Evolutionary conservation across 495 filamentous ascomycete genomes (phyloP).

Genomic region (Neurospora sp.): DNA sequence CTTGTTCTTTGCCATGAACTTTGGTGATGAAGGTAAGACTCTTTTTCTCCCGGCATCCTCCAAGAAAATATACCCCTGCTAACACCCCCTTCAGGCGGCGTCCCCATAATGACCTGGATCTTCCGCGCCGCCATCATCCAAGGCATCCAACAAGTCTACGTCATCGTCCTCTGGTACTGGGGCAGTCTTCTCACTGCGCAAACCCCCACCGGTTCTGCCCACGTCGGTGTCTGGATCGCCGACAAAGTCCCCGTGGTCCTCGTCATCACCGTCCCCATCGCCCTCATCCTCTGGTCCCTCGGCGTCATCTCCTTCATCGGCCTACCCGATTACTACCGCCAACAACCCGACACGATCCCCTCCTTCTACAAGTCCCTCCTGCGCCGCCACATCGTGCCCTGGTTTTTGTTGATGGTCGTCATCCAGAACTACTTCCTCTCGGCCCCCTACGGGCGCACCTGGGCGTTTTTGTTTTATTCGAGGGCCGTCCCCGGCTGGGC

Average conservation of each 20-base stretch:
- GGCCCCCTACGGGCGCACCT: conserved; percentile 49
- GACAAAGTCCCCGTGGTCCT: conserved; percentile 28
- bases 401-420: conserved; percentile 49
- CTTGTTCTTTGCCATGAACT: conserved; percentile 57
- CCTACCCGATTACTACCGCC: conserved; percentile 56
- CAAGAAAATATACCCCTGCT: neutral
- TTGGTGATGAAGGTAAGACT: conserved; percentile 43
- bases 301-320: conserved; percentile 43
- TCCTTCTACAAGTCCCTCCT: conserved; percentile 45
- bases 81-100: conserved; percentile 23
- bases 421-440: conserved; percentile 57
- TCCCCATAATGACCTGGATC: conserved; percentile 51
- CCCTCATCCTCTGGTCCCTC: conserved; percentile 41
- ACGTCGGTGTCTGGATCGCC: conserved; percentile 9
- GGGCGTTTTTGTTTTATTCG: conserved; percentile 47
- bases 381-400: conserved; percentile 49
- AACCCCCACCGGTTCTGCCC: neutral
- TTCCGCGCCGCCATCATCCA: conserved; percentile 54
- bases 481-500: conserved; percentile 40
- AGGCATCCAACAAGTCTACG: conserved; percentile 54
- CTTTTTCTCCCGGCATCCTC: too few relatives aligned
- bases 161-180: conserved; percentile 54
- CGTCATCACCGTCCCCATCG: conserved; percentile 39
- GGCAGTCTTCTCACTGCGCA: conserved; percentile 31
- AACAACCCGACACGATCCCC: conserved; percentile 56